Conservation (phyloP, 1,284 basidiomycete species). For the Sporisorium scitamineum region DNA sequence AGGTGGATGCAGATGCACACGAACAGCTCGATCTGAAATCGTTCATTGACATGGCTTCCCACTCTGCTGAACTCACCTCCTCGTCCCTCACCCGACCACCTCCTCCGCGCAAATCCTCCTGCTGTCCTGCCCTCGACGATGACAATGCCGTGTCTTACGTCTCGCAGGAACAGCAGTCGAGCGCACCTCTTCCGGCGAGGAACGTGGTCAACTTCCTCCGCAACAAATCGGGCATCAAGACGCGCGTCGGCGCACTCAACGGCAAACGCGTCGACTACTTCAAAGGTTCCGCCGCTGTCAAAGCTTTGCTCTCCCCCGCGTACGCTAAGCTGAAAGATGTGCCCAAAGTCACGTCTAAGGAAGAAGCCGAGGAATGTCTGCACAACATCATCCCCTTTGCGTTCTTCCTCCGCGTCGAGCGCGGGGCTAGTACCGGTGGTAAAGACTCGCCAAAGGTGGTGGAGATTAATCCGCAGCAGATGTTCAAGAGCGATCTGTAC, state of each 20-base stretch:
- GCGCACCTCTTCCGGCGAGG: slow-evolving; percentile 56
- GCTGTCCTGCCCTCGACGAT: slow-evolving; percentile 64
- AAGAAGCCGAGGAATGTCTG: slow-evolving; percentile 80
- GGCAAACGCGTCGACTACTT: slow-evolving; percentile 98
- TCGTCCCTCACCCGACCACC: neutral
- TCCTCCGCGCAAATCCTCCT: slow-evolving; percentile 38
- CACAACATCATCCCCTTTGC: slow-evolving; percentile 79
- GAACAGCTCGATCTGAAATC: slow-evolving; percentile 25
- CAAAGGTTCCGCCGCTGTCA: slow-evolving; percentile 80
- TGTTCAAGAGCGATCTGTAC: slow-evolving; percentile 71
- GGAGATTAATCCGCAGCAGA: slow-evolving; percentile 82
- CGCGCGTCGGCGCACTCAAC: slow-evolving; percentile 87
- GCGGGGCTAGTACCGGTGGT: slow-evolving; percentile 73
- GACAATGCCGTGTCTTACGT: neutral
- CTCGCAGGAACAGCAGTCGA: slow-evolving; percentile 63
- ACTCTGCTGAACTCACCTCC: slow-evolving; percentile 19
- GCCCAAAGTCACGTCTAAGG: slow-evolving; percentile 75
- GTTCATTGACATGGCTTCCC: slow-evolving; percentile 38
- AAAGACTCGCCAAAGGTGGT: slow-evolving; percentile 54
- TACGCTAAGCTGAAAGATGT: slow-evolving; percentile 86
- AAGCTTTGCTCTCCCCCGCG: slow-evolving; percentile 88
- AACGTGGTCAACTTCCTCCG: slow-evolving; percentile 66
- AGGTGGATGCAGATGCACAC: slow-evolving; percentile 6
- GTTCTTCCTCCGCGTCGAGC: slow-evolving; percentile 68
- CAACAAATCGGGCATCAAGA: slow-evolving; percentile 81